Conservation (phyloP, 306 rosid species). For the Dalbergia oliveri region DNA sequence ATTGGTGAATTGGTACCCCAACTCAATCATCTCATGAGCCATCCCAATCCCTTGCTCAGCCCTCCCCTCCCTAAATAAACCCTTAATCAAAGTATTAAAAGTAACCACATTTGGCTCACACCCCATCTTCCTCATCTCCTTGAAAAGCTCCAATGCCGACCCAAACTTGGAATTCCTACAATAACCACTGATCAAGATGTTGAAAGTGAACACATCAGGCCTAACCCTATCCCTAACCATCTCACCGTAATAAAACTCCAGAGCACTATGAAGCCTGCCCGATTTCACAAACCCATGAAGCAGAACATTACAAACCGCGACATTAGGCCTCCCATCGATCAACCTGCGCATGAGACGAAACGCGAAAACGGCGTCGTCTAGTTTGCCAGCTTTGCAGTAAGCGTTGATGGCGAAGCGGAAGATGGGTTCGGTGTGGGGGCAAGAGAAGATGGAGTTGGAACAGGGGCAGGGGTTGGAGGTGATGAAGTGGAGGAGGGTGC, state of each 20-base stretch:
- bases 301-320: constrained; percentile 66
- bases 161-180: constrained; percentile 68
- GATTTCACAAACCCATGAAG: constrained; percentile 83
- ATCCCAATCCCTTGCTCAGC: constrained; percentile 76
- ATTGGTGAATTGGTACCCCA: constrained; percentile 62
- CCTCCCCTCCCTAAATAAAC: constrained; percentile 74
- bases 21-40: constrained; percentile 84
- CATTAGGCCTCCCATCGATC: constrained; percentile 77
- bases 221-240: constrained; percentile 64
- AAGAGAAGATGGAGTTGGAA: constrained; percentile 80
- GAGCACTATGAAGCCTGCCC: constrained; percentile 56
- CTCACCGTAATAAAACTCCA: constrained; percentile 58
- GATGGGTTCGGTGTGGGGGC: constrained; percentile 70
- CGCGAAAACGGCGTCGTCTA: constrained; percentile 63
- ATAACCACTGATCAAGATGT: constrained; percentile 82
- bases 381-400: constrained; percentile 63
- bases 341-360: constrained; percentile 68
- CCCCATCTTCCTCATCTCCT: constrained; percentile 79
- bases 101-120: constrained; percentile 89
- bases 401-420: constrained; percentile 66
- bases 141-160: constrained; percentile 74
- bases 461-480: constrained; percentile 78
- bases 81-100: constrained; percentile 84
- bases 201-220: constrained; percentile 82
- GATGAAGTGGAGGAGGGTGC: constrained; percentile 65